Conservation (phyloP, 2,329 filamentous ascomycete genomes). For the Dactylellina cionopaga region DNA sequence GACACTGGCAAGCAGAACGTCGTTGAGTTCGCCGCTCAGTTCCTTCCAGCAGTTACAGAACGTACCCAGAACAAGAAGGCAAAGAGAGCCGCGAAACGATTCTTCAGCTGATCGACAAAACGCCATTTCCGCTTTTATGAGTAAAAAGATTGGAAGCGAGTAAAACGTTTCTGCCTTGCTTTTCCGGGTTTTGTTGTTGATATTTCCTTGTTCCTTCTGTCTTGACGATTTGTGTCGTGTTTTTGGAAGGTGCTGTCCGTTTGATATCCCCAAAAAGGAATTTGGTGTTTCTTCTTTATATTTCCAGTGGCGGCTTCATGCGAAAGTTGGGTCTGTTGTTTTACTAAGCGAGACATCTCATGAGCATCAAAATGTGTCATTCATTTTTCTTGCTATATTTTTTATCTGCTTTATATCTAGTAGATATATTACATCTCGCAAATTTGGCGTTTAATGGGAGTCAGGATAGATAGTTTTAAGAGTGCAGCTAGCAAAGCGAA, state of each 20-base stretch:
- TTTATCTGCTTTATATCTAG: too few relatives aligned
- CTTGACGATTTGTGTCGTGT: neutral
- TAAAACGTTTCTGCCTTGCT: constrained; percentile 2
- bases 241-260: constrained; percentile 1
- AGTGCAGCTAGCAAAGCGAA: too few relatives aligned
- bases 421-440: too few relatives aligned
- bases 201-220: neutral
- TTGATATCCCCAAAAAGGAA: constrained; percentile 12
- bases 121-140: neutral
- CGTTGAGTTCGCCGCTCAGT: constrained; percentile 50
- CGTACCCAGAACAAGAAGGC: constrained; percentile 23
- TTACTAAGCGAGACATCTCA: neutral
- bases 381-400: too few relatives aligned
- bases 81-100: constrained; percentile 14
- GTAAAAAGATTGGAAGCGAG: neutral
- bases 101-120: constrained; percentile 2
- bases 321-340: neutral
- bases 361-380: neutral
- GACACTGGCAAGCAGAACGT: constrained; percentile 53
- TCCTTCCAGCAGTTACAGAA: constrained; percentile 19
- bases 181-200: neutral
- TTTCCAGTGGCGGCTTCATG: constrained; percentile 14
- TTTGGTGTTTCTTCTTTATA: constrained; percentile 6
- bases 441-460: too few relatives aligned
- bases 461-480: too few relatives aligned